Conservation (phyloP, 306 rosid genomes). For the Mimosa bimucronata region DNA sequence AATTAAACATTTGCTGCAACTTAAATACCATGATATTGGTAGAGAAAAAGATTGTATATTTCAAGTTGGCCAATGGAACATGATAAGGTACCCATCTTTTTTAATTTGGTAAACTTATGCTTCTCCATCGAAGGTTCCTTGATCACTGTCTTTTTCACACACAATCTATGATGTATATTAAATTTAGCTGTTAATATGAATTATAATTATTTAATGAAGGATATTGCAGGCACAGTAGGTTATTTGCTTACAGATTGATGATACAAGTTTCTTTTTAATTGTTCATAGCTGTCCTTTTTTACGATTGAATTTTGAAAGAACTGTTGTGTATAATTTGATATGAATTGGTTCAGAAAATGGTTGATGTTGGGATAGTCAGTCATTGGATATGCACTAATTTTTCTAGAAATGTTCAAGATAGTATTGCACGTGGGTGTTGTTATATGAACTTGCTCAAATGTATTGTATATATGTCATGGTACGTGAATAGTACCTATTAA, state of each 20-base stretch:
- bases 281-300: neutral
- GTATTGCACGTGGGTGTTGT: conserved; percentile 60
- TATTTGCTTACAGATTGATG: neutral
- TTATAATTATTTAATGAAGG: neutral
- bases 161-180: neutral
- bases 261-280: neutral
- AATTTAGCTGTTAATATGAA: neutral
- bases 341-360: conserved; percentile 63
- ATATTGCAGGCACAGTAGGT: neutral
- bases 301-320: neutral
- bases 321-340: neutral
- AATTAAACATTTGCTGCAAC: conserved; percentile 40
- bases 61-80: conserved; percentile 83
- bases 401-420: conserved; percentile 62
- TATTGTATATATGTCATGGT: conserved; percentile 77
- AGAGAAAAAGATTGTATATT: conserved; percentile 73
- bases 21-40: conserved; percentile 73
- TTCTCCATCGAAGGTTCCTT: neutral
- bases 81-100: conserved; percentile 58
- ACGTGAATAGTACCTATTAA: neutral
- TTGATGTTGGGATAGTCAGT: conserved; percentile 71
- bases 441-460: conserved; percentile 71
- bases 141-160: neutral
- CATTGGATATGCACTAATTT: conserved; percentile 73
- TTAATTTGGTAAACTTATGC: neutral